Percentiles rank a stretch among this genome's conserved stretches.
Conservation (phyloP, 495 filamentous ascomycete species). For the Aspergillus hancockii region DNA sequence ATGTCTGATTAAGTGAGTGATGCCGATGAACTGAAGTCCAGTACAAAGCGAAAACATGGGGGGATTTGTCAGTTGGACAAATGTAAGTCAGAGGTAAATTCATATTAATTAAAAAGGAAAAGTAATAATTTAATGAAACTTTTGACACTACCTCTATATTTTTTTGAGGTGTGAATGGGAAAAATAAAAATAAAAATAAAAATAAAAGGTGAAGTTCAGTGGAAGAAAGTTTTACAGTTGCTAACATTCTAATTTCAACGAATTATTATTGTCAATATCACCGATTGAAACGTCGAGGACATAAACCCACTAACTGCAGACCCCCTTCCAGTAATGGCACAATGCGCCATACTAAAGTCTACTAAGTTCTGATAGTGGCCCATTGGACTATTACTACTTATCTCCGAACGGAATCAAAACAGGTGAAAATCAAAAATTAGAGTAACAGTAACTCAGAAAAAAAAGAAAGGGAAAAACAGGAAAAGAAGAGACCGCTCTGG, state of each 20-base stretch:
- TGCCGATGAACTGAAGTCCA: not conserved
- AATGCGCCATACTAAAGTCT: not conserved
- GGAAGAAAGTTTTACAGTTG: not conserved
- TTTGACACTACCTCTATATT: not conserved
- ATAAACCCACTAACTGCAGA: not conserved
- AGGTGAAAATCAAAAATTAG: not conserved
- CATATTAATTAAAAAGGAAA: not conserved
- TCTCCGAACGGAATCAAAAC: not conserved
- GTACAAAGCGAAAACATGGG: not conserved
- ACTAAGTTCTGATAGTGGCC: not conserved
- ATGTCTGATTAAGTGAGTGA: not conserved
- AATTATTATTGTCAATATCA: not conserved
- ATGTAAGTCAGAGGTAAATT: not conserved
- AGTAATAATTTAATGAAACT: not conserved
- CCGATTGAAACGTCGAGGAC: not conserved
- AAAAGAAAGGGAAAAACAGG: conserved; percentile 1
- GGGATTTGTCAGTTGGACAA: not conserved
- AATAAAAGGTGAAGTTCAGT: not conserved
- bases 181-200: not conserved
- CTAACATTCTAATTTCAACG: not conserved
- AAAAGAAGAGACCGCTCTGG: not conserved
- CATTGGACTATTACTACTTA: not conserved
- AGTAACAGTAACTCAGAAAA: not conserved
- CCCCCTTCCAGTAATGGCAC: not conserved
- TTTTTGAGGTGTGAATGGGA: not conserved